Base-by-base conservation (phyloP, 495 filamentous ascomycete genomes). In the Bombardia bombarda region DNA sequence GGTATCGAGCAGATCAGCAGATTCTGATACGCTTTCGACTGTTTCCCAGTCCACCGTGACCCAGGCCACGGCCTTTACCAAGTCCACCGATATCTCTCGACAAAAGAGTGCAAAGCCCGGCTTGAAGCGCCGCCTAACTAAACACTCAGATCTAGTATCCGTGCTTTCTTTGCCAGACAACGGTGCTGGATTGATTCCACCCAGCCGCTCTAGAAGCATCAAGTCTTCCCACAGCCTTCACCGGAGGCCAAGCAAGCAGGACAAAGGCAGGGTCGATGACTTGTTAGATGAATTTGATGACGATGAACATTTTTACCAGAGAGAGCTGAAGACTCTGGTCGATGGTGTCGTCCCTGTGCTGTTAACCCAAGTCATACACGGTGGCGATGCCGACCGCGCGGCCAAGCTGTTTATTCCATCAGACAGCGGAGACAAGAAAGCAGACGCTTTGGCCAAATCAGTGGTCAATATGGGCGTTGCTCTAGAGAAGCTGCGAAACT, bases 311-410 rank as follows among this genome's bases (percentile, higher is more conserved):
- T 89, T 92, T 52, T 99, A 97, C 58, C 83, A 82, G 67, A 83
- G 90, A 19, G 92, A 99, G 57, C 73, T 99, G 9, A 88, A 85
- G 45, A 95, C 92, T 14, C 66, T 99, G 18, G 90, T 97, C 9
- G 93, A 93, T 48, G 93, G 94, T 40, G 92, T 99, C 14, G 85
- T 99, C 41, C 93, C 92, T 7, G 93, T 97, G 7, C 75, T 99
- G 2, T 66, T 97, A 40, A 84, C 75, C 8, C 88, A 89, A 47
- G 87, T 95, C 16, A 42, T 94, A 79, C 40, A 86, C 75, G n/a
- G n/a, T n/a, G 55, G 81, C 70, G 80, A 82, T 40, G 74, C 80
- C 16, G 76, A 74, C 3, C 68, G 78, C 36, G 78, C 78, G 12
- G 80, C 80, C 40, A 79, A 79, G 24, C 68, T 89, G n/a, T 87